A percentile compares a stretch with the other conserved stretches of the same genome.
phyloP scores from a whole-genome alignment of 1,284 basidiomycete genomes.

The Pholiota adiposa region DNA sequence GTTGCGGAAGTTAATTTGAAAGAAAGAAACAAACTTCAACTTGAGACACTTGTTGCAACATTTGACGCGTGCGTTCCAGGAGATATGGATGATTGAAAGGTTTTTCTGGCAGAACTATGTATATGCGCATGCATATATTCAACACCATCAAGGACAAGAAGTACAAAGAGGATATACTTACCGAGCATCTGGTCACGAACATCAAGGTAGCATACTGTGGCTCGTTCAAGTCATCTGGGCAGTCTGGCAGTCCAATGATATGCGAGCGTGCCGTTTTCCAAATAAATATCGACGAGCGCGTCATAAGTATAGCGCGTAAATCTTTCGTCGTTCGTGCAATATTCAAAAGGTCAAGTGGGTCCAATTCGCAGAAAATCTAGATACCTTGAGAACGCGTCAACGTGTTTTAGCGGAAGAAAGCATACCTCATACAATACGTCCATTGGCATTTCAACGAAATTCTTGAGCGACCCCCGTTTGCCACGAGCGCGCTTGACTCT shows the following conservation, averaged over 20 bases:
- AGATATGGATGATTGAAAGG: neutral
- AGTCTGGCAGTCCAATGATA: neutral
- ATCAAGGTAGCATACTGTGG: neutral
- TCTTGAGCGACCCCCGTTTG: neutral
- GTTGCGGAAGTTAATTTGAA: neutral
- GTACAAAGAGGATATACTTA: neutral
- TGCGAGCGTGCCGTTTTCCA: neutral
- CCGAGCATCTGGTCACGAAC: neutral
- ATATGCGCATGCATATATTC: too few species aligned
- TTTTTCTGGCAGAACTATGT: neutral
- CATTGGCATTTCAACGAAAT: conserved; percentile 1
- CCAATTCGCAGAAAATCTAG: neutral
- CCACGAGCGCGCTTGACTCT: neutral
- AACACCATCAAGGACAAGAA: too few species aligned
- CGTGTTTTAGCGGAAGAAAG: too few species aligned
- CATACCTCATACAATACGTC: neutral
- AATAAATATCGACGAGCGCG: neutral
- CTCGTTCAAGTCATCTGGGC: conserved; percentile 1
- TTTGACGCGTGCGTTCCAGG: conserved; percentile 12
- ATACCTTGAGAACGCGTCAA: neutral
- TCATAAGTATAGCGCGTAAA: conserved; percentile 1
- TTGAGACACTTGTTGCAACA: conserved; percentile 16
- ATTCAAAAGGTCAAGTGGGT: neutral
- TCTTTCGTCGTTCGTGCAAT: conserved; percentile 1
- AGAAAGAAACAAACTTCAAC: neutral